A percentile compares a stretch with the other conserved stretches of the same genome.
These are phyloP conservation scores for Glycine tomentella DNA, from an alignment of 306 rosid species.

Conservation along the genomic window DNA sequence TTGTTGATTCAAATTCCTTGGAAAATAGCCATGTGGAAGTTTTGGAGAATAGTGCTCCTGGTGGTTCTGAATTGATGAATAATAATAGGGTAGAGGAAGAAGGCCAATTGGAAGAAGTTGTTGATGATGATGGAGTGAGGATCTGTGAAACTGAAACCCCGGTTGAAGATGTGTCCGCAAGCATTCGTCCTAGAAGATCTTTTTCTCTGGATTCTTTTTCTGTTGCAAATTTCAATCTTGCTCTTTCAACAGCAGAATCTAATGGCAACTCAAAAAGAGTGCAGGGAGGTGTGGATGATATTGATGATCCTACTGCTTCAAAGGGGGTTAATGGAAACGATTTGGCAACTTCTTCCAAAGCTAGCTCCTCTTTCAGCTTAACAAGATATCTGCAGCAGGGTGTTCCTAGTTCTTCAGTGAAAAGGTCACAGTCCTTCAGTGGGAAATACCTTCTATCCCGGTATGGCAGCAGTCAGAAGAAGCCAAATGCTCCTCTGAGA, in stretches of 20 bases:
- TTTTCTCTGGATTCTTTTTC: slow-evolving; percentile 68
- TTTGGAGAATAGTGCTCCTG: slow-evolving; percentile 38
- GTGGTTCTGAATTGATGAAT: background rate
- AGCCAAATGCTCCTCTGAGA: slow-evolving; percentile 53
- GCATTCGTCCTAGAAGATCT: slow-evolving; percentile 58
- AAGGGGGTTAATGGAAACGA: slow-evolving; percentile 34
- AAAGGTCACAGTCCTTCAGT: slow-evolving; percentile 71
- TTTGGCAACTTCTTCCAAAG: slow-evolving; percentile 45
- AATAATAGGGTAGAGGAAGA: slow-evolving; percentile 37
- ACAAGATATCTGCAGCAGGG: slow-evolving; percentile 45
- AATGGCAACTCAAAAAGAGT: slow-evolving; percentile 34
- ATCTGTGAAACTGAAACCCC: slow-evolving; percentile 28
- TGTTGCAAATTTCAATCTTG: slow-evolving; percentile 53
- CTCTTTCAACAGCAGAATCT: slow-evolving; percentile 25
- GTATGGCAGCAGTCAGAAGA: slow-evolving; percentile 51
- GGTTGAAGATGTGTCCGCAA: slow-evolving; percentile 3
- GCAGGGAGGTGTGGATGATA: too few species aligned
- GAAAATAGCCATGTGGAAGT: slow-evolving; percentile 45
- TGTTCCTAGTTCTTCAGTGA: slow-evolving; percentile 60
- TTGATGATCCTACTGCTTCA: too few species aligned
- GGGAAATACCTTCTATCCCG: slow-evolving; percentile 56
- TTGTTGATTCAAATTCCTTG: slow-evolving; percentile 29
- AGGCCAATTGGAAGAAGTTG: background rate
- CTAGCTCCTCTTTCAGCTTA: slow-evolving; percentile 62
- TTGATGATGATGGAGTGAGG: slow-evolving; percentile 16